Evolutionary conservation across 2,329 filamentous ascomycete species (phyloP).

Genomic region (Cryphonectria radicalis): DNA sequence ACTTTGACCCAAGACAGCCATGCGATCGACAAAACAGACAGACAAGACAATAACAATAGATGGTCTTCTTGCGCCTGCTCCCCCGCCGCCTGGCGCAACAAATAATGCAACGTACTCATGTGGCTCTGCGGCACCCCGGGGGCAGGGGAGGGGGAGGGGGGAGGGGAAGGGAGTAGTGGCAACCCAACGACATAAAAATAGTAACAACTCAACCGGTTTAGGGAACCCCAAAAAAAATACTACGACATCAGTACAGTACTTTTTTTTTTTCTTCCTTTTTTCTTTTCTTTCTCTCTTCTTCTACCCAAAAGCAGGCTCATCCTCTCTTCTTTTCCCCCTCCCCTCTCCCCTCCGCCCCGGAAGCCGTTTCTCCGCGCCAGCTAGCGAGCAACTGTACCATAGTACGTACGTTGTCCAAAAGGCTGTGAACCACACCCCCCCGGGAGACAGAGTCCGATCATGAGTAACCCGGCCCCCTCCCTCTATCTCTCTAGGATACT

Average conservation of each 20-base stretch:
- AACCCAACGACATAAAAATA: conserved; percentile 6
- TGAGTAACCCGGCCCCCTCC: neutral
- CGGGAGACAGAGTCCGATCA: neutral
- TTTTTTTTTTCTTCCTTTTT: neutral
- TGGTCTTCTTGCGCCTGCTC: neutral
- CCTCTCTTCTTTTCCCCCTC: neutral
- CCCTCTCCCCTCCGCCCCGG: neutral
- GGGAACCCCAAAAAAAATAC: neutral
- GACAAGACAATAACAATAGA: no score
- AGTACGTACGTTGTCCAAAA: neutral
- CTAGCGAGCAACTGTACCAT: neutral
- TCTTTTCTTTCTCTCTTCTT: neutral
- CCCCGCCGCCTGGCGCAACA: neutral
- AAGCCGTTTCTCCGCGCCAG: neutral
- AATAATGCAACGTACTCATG: conserved; percentile 1
- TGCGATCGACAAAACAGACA: neutral
- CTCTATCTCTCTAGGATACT: no score
- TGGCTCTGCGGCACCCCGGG: neutral
- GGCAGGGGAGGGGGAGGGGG: no score
- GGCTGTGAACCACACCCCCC: neutral
- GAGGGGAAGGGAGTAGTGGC: neutral
- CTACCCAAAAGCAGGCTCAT: neutral
- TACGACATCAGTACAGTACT: neutral
- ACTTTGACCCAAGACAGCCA: neutral
- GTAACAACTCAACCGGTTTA: neutral